Evolutionary conservation across 352 stramenopile genomes (phyloP), one percentile per base, ranked within the genome.

Genomic region (Globisporangium camurandrum): DNA sequence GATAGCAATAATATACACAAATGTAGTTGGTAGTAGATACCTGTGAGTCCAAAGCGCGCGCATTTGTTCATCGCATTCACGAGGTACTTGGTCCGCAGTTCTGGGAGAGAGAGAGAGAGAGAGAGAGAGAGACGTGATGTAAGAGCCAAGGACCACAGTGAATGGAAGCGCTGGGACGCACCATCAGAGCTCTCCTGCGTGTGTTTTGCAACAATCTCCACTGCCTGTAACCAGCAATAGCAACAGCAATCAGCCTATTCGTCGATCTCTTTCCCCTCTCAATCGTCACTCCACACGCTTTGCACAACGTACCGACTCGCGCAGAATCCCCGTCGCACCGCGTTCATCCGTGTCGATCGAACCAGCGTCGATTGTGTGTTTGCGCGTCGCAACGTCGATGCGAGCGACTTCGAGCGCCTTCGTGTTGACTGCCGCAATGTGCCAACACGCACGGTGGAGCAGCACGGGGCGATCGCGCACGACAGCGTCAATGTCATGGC

Each of bases 361-460:
- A 14, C 81, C 81, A 20, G 75, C 62, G 7, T 58, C 40, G 4
- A 82, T 27, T 0, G 57, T 50, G 26, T 76, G 59, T 22, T 54
- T 53, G 41, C 43, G 70, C 16, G 64, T 52, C 19, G 52, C 33
- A 37, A 75, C 40, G 30, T 87, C 59, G 17, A 91, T 56, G 14
- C 69, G 72, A 6, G 73, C 72, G 33, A 86, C 62, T 42, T 92
- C 77, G 7, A 95, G 62, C 26, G 87, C 87, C 50, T 82, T 86
- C 12, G 82, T 90, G 52, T 94, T 96, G 33, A 80, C 84, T 1
- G 85, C 82, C 27, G 75, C 75, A 54, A 95, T 93, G 52, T 96
- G 87, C 83, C 83, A 96, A 46, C 87, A 96, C 2, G 69, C 76
- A n/a, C 87, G 83, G 57, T 93, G 88, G 16, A 96, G 65, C 39